Percentiles rank a stretch among this genome's conserved stretches.
These are phyloP conservation scores for Tetragonia tetragonoides DNA, from an alignment of 148 eudicot genomes.

Conservation along the genomic window DNA sequence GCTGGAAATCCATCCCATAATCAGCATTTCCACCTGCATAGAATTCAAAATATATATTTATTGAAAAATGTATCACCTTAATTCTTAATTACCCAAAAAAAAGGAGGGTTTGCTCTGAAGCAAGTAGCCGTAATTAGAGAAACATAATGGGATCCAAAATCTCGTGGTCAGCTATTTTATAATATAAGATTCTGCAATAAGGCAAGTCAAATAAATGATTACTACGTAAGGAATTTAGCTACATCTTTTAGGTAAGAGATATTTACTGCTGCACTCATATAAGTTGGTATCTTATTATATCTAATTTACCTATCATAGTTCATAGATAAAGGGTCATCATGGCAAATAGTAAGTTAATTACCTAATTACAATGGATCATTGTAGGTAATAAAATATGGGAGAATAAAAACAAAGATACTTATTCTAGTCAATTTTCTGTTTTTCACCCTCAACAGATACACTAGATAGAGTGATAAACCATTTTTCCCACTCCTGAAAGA, in stretches of 20 bases:
- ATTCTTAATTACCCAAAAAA: neutral
- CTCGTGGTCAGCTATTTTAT: neutral
- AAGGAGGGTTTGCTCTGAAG: too few species aligned
- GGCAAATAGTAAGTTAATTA: too few species aligned
- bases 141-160: neutral
- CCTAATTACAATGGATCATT: neutral
- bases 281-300: neutral
- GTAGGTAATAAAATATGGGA: neutral
- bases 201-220: neutral
- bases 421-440: neutral
- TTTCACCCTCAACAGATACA: neutral
- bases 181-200: neutral
- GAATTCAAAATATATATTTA: neutral
- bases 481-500: neutral
- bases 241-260: neutral
- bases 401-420: neutral
- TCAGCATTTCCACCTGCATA: conserved; percentile 77
- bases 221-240: neutral
- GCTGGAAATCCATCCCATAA: conserved; percentile 77
- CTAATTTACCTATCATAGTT: neutral
- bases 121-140: neutral
- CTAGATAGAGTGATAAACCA: neutral
- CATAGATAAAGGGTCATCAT: too few species aligned
- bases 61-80: neutral
- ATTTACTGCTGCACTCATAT: neutral